Percentiles rank a stretch among this genome's conserved stretches.
Evolutionary conservation across 2,329 filamentous ascomycete species (phyloP).

Genomic region (Cercospora sojina): DNA sequence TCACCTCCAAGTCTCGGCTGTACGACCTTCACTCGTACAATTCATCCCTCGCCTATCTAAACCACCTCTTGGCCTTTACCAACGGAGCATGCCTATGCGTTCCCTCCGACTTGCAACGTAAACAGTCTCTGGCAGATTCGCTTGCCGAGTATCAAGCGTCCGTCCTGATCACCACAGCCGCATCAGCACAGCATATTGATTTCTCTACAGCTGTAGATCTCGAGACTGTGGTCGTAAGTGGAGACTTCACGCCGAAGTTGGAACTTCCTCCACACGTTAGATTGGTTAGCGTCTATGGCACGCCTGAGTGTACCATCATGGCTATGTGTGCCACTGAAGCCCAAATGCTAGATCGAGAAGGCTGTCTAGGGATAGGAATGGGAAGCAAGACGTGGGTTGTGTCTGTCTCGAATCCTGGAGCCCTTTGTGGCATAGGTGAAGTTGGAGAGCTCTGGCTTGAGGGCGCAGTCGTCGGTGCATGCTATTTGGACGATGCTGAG

Average conservation of each 20-base stretch:
- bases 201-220: conserved; percentile 9
- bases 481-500: conserved; percentile 42
- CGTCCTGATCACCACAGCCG: conserved; percentile 57
- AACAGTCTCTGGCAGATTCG: conserved; percentile 52
- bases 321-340: conserved; percentile 4
- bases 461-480: conserved; percentile 48
- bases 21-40: conserved; percentile 31
- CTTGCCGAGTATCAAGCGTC: conserved; percentile 37
- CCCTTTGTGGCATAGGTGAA: conserved; percentile 44
- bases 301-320: conserved; percentile 38
- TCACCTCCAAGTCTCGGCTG: conserved; percentile 15
- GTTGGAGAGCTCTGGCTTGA: conserved; percentile 52
- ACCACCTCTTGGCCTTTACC: conserved; percentile 23
- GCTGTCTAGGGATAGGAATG: conserved; percentile 29
- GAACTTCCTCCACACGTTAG: conserved; percentile 42
- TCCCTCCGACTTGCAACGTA: conserved; percentile 46
- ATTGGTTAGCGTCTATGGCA: conserved; percentile 47
- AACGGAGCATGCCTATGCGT: conserved; percentile 22
- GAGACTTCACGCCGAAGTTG: conserved; percentile 43
- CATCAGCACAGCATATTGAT: conserved; percentile 44
- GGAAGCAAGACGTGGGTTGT: conserved; percentile 34
- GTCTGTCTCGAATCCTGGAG: conserved; percentile 27
- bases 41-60: conserved; percentile 31
- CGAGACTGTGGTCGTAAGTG: conserved; percentile 24
- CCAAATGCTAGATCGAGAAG: conserved; percentile 31